Conservation (phyloP, 2,329 filamentous ascomycete species). For the Monosporascus sp. region DNA sequence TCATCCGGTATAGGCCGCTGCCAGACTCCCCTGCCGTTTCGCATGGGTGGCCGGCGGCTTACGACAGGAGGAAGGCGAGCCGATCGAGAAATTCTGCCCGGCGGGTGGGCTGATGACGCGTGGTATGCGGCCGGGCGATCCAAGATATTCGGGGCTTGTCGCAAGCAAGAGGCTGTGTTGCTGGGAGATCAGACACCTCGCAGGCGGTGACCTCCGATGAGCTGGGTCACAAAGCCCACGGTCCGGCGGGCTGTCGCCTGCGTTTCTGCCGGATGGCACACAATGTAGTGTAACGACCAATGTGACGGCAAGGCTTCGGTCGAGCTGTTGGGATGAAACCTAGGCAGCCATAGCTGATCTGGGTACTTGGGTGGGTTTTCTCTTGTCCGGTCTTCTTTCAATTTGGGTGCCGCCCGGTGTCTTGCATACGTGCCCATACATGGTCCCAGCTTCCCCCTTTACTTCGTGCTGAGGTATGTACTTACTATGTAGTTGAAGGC, state of each 20-base stretch:
- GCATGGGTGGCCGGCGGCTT: too few relatives aligned
- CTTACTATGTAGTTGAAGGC: not conserved
- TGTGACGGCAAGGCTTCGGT: not conserved
- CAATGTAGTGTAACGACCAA: not conserved
- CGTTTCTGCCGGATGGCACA: not conserved
- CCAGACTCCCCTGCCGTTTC: too few relatives aligned
- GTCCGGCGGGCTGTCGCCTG: not conserved
- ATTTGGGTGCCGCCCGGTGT: not conserved
- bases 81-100: not conserved
- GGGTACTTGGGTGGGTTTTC: not conserved
- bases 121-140: not conserved
- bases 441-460: not conserved
- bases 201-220: not conserved
- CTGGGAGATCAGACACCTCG: not conserved
- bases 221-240: not conserved
- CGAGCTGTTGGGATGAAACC: not conserved
- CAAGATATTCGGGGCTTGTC: not conserved
- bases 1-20: not conserved
- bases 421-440: not conserved
- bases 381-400: not conserved
- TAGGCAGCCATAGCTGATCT: not conserved
- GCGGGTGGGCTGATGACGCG: not conserved
- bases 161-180: not conserved
- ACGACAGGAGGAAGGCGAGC: too few relatives aligned
- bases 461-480: not conserved